A percentile compares a stretch with the other conserved stretches of the same genome.
phyloP scores from a whole-genome alignment of 2,329 filamentous ascomycete genomes.

The Aspergillus brasiliensis region DNA sequence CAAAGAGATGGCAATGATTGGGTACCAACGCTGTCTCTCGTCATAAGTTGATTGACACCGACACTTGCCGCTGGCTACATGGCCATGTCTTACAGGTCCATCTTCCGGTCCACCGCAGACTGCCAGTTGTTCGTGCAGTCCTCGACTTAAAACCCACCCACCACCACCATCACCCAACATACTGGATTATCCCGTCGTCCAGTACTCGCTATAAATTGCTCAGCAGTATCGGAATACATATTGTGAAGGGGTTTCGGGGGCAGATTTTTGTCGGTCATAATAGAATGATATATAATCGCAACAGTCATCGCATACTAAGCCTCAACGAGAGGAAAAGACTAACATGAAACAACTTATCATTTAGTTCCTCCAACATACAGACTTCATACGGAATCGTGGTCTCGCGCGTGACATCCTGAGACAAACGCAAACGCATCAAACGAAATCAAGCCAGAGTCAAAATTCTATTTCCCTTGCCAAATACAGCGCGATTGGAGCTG shows the following conservation, averaged over 20 bases:
- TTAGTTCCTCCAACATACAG: not conserved
- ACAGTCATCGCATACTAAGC: not conserved
- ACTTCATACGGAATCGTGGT: not conserved
- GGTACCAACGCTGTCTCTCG: not conserved
- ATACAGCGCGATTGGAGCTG: not conserved
- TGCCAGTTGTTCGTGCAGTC: conserved; percentile 17
- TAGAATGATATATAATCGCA: not conserved
- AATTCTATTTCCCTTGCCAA: too few relatives aligned
- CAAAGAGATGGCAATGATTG: conserved; percentile 1
- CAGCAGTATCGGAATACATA: not conserved
- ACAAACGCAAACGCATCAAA: not conserved
- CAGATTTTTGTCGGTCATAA: not conserved
- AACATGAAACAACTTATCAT: too few relatives aligned
- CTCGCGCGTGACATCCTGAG: not conserved
- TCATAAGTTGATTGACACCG: not conserved
- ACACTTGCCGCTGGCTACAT: conserved; percentile 15
- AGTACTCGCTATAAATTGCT: not conserved
- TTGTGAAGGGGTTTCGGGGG: not conserved
- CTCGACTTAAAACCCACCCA: not conserved
- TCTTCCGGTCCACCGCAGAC: conserved; percentile 3
- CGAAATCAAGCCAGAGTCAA: not conserved
- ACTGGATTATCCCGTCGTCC: not conserved
- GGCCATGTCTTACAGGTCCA: conserved; percentile 20
- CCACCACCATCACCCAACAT: not conserved
- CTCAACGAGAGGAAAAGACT: not conserved